Evolutionary conservation across 2,329 filamentous ascomycete species (phyloP), one percentile per base, ranked within the genome.

Genomic region (Microdochium nivale): DNA sequence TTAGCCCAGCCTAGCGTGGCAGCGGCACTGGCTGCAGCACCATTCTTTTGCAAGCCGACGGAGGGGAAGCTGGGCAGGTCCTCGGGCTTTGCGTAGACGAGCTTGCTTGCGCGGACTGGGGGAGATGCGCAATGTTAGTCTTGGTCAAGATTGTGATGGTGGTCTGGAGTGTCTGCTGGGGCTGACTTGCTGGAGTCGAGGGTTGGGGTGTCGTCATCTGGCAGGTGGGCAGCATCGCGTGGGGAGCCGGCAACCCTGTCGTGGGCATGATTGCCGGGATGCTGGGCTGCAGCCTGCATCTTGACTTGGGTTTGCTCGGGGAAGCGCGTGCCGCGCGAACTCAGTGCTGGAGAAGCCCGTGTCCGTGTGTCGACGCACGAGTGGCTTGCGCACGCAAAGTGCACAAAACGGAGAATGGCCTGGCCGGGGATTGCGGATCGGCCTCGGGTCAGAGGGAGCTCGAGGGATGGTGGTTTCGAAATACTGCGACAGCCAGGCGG

Each of bases 51-150:
- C 53, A 89, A 74, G 35, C 87, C 86, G 52, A 76, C 66, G 10
- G 85, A 83, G 13, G 88, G 87, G 60, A 78, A 92, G 61, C 85
- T 87, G 35, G 88, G 88, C 23, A 94, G 78, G 59, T 88, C 83
- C 62, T 82, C 76, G 44, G 87, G 80, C 60, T 81, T 78, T 54
- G 87, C 87, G 73, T 90, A 87, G 66, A 83, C 86, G 54, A 90
- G 72, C 50, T 70, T 71, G 47, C 73, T 74, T 35, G 69, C 65
- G 24, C 59, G 58, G 46, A 50, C 61, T 62, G 48, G 25, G 10
- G 14, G 21, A 43, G 32, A 25, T 23, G 32, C 13, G 48, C 19
- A 40, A 40, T 40, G n/a, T 40, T 40, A 40, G 35, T n/a, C 14
- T 11, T 16, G 8, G 30, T 33, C 30, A 14, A 33, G 32, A 33